phyloP scores from a whole-genome alignment of 352 stramenopile species.

The Pythium rhizo-oryzae region DNA sequence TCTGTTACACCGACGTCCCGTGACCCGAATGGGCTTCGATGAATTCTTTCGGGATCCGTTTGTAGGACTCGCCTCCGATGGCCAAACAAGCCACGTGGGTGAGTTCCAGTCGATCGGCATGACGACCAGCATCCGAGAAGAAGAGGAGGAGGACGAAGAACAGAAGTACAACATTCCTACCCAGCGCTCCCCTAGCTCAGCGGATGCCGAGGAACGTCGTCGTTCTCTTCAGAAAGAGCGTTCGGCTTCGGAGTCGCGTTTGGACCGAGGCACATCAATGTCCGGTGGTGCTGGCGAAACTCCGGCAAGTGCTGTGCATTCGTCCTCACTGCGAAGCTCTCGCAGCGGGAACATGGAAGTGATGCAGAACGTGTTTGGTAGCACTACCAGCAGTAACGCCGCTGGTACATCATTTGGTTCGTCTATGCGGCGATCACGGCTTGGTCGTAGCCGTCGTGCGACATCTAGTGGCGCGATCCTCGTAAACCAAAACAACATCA shows the following conservation, averaged over 20 bases:
- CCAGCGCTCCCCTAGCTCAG: not conserved
- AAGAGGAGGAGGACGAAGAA: conserved; percentile 54
- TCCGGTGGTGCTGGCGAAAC: conserved; percentile 22
- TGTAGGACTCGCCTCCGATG: conserved; percentile 40
- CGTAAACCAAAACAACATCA: conserved; percentile 38
- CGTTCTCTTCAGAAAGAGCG: conserved; percentile 31
- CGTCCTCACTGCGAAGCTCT: conserved; percentile 46
- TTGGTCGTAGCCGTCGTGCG: conserved; percentile 53
- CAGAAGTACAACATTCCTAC: conserved; percentile 15
- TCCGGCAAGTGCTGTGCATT: conserved; percentile 14
- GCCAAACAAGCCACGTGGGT: not conserved
- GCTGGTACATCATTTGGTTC: conserved; percentile 22
- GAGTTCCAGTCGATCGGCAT: conserved; percentile 24
- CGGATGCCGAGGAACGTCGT: not conserved
- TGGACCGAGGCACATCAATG: conserved; percentile 1
- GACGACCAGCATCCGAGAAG: conserved; percentile 59
- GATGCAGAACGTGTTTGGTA: conserved; percentile 68
- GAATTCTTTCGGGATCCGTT: conserved; percentile 89
- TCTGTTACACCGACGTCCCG: conserved; percentile 88
- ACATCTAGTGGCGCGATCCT: conserved; percentile 52
- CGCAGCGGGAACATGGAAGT: conserved; percentile 69
- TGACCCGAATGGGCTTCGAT: conserved; percentile 88
- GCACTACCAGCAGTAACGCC: conserved; percentile 38
- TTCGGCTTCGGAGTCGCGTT: conserved; percentile 36
- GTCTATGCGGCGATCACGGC: conserved; percentile 53